phyloP scores from a whole-genome alignment of 1,139 yeast genomes.

The Saccharomycopsis phalli region DNA sequence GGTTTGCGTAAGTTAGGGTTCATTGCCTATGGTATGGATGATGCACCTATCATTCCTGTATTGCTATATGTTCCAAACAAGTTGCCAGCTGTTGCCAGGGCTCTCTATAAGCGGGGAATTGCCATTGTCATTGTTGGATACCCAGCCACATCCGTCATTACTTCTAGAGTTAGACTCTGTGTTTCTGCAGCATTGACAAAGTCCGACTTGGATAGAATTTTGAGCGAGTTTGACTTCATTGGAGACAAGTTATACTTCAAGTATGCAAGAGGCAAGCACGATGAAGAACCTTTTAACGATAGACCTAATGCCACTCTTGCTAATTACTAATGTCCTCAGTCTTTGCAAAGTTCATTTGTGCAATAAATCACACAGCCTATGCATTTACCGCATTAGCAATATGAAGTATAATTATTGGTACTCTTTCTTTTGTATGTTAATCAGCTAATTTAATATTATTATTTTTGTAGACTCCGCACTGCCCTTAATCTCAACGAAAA shows the following conservation, averaged over 20 bases:
- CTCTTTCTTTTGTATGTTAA: too few species aligned
- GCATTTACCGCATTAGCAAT: too few species aligned
- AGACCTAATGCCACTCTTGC: slow-evolving; percentile 16
- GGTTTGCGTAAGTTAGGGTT: slow-evolving; percentile 90
- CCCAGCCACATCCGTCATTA: slow-evolving; percentile 91
- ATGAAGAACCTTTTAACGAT: slow-evolving; percentile 17
- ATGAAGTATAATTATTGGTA: too few species aligned
- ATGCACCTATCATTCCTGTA: slow-evolving; percentile 91
- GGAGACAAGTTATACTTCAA: slow-evolving; percentile 75
- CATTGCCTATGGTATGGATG: slow-evolving; percentile 90
- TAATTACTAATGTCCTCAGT: too few species aligned
- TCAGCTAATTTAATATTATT: too few species aligned
- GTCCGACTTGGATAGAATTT: slow-evolving; percentile 79
- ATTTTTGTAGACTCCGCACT: too few species aligned
- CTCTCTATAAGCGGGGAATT: slow-evolving; percentile 66
- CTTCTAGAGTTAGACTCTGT: slow-evolving; percentile 89
- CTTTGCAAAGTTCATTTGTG: too few species aligned
- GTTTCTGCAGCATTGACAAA: slow-evolving; percentile 87
- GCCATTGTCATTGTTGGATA: slow-evolving; percentile 97
- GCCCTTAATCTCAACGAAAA: too few species aligned
- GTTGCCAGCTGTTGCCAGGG: slow-evolving; percentile 87
- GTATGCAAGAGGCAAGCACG: slow-evolving; percentile 13
- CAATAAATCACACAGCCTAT: too few species aligned
- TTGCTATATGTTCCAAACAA: slow-evolving; percentile 83
- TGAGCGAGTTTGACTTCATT: slow-evolving; percentile 63